Evolutionary conservation across 2,329 filamentous ascomycete species (phyloP).

Genomic region (Tolypocladium album): DNA sequence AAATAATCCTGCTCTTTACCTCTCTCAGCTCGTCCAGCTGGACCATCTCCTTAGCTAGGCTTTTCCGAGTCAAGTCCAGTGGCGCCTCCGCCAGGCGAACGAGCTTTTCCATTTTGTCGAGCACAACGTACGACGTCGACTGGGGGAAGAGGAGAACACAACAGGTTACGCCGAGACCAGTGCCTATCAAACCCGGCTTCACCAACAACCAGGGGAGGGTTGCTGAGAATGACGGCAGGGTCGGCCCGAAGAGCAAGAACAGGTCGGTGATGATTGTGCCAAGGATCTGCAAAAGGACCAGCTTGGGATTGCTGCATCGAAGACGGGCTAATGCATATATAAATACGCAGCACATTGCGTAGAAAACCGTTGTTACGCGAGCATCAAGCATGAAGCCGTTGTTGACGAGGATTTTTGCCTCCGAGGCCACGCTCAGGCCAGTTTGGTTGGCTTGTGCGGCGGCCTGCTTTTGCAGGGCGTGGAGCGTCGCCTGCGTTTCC

Average conservation of each 20-base stretch:
- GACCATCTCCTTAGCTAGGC: slow-evolving; percentile 9
- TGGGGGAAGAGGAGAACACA: slow-evolving; percentile 36
- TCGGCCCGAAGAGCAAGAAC: slow-evolving; percentile 30
- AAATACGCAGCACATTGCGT: slow-evolving; percentile 27
- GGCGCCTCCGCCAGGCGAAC: slow-evolving; percentile 19
- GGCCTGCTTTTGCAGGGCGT: slow-evolving; percentile 22
- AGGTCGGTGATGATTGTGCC: slow-evolving; percentile 34
- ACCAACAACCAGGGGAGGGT: slow-evolving; percentile 27
- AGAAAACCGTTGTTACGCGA: slow-evolving; percentile 27
- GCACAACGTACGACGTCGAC: slow-evolving; percentile 33
- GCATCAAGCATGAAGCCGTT: slow-evolving; percentile 36
- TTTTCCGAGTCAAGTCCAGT: slow-evolving; percentile 16
- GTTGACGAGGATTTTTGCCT: slow-evolving; percentile 26
- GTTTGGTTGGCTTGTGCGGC: slow-evolving; percentile 18
- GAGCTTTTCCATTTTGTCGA: slow-evolving; percentile 21
- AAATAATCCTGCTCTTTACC: slow-evolving; percentile 17
- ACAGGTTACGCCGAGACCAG: slow-evolving; percentile 31
- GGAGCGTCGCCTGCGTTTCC: slow-evolving; percentile 22
- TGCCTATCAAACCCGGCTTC: slow-evolving; percentile 32
- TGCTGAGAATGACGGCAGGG: slow-evolving; percentile 27
- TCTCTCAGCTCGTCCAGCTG: slow-evolving; percentile 18
- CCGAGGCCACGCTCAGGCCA: slow-evolving; percentile 9
- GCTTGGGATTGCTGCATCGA: slow-evolving; percentile 32
- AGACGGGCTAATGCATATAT: slow-evolving; percentile 32
- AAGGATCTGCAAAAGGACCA: slow-evolving; percentile 32